These are phyloP conservation scores for Colletotrichum australisinense DNA, from an alignment of 2,329 filamentous ascomycete genomes.

Conservation along the genomic window DNA sequence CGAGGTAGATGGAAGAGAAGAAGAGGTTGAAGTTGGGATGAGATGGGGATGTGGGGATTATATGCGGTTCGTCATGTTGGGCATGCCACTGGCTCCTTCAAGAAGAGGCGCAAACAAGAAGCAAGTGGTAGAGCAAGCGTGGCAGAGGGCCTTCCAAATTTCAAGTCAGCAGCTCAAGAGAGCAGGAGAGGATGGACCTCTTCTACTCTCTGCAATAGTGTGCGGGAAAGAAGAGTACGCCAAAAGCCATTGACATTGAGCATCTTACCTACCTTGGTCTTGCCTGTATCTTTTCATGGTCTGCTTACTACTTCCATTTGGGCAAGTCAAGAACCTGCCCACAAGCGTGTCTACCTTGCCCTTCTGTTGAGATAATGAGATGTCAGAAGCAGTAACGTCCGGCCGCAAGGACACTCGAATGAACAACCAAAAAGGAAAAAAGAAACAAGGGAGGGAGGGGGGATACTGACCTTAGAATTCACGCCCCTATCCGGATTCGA, in stretches of 20 bases:
- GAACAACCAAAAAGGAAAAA: too few relatives aligned
- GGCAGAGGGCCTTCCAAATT: not conserved
- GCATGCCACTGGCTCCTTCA: not conserved
- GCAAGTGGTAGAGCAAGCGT: not conserved
- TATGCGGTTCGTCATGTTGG: not conserved
- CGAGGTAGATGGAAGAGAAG: conserved; percentile 1
- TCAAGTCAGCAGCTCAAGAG: not conserved
- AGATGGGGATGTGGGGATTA: not conserved
- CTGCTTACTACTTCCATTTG: not conserved
- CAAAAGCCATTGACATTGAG: not conserved
- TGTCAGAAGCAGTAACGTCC: too few relatives aligned
- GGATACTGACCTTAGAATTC: not conserved
- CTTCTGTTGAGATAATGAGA: too few relatives aligned
- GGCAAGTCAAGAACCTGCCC: not conserved
- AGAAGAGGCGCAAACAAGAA: not conserved
- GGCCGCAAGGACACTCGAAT: too few relatives aligned
- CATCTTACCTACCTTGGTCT: not conserved
- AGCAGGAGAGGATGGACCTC: not conserved
- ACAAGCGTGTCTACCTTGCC: too few relatives aligned
- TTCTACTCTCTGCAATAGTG: accelerated
- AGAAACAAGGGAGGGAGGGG: too few relatives aligned
- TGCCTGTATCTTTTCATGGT: not conserved
- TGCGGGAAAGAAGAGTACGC: not conserved
- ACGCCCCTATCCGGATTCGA: not conserved
- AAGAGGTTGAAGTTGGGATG: not conserved